Evolutionary conservation across 1,139 yeast species (phyloP).

Genomic region (Suhomyces chickasaworum): DNA sequence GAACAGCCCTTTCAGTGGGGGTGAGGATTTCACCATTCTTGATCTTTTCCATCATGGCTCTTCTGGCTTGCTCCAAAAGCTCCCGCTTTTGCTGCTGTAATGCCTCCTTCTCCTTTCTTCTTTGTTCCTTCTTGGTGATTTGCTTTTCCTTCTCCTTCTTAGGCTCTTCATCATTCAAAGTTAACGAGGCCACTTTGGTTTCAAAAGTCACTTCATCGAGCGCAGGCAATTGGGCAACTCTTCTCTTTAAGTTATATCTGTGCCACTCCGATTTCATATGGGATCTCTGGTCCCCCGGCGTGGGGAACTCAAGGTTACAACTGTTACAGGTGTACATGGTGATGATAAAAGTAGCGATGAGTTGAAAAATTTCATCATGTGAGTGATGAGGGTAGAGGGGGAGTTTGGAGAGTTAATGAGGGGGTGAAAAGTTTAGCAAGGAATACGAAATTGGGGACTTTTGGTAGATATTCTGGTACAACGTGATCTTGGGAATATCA

Average conservation of each 20-base stretch:
- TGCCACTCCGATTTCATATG: conserved; percentile 79
- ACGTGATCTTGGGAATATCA: too few relatives aligned
- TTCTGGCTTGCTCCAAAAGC: conserved; percentile 61
- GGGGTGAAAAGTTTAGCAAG: too few relatives aligned
- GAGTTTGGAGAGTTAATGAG: neutral
- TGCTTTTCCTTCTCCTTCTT: conserved; percentile 31
- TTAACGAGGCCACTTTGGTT: conserved; percentile 44
- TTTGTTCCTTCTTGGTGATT: conserved; percentile 61
- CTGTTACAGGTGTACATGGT: conserved; percentile 46
- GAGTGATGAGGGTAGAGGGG: conserved; percentile 6
- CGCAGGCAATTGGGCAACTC: conserved; percentile 60
- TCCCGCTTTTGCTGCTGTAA: conserved; percentile 62
- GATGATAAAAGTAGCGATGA: conserved; percentile 7
- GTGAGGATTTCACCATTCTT: conserved; percentile 25
- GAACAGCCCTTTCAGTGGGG: conserved; percentile 12
- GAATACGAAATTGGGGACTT: too few relatives aligned
- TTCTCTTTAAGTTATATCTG: conserved; percentile 60
- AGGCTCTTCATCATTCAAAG: conserved; percentile 22
- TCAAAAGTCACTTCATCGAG: conserved; percentile 52
- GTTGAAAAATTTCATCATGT: conserved; percentile 7
- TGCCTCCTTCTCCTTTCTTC: conserved; percentile 66
- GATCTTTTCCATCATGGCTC: conserved; percentile 48
- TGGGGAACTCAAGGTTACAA: conserved; percentile 43
- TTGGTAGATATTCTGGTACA: too few relatives aligned
- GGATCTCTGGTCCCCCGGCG: conserved; percentile 43